Percentiles rank a stretch among this genome's conserved stretches.
phyloP scores from a whole-genome alignment of 1,284 basidiomycete species.

The Tilletia indica region DNA sequence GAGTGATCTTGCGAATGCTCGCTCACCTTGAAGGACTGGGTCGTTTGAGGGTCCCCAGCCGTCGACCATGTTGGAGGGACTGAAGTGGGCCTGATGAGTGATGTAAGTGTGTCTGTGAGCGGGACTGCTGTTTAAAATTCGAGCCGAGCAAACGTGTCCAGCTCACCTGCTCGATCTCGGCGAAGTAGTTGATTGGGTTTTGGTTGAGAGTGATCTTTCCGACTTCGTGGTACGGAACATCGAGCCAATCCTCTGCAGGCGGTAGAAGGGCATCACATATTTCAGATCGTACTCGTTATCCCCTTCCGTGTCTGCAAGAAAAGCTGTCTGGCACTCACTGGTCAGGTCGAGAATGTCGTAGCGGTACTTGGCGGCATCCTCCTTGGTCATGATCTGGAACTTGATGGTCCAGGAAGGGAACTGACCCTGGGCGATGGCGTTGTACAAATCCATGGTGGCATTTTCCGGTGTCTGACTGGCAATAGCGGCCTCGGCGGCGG shows the following conservation, averaged over 20 bases:
- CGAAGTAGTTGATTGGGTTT: slow-evolving; percentile 48
- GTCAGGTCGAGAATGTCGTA: slow-evolving; percentile 43
- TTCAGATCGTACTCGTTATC: not conserved
- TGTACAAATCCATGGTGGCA: slow-evolving; percentile 44
- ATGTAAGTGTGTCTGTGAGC: no score
- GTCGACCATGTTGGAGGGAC: slow-evolving; percentile 36
- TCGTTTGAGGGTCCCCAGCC: slow-evolving; percentile 47
- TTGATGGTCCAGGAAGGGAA: slow-evolving; percentile 51
- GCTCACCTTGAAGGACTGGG: slow-evolving; percentile 40
- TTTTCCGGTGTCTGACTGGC: slow-evolving; percentile 33
- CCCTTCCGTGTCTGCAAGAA: no score
- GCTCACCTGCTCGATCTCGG: slow-evolving; percentile 42
- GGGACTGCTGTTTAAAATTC: not conserved
- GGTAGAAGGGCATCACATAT: not conserved
- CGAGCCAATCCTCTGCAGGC: slow-evolving; percentile 2
- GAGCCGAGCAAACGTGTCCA: not conserved
- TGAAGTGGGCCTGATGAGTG: slow-evolving; percentile 28
- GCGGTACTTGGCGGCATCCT: slow-evolving; percentile 28
- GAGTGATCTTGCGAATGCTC: not conserved
- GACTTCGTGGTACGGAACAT: slow-evolving; percentile 40
- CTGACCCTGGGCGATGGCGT: slow-evolving; percentile 45
- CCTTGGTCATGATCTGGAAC: slow-evolving; percentile 40
- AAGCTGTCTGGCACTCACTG: not conserved
- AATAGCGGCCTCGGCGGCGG: slow-evolving; percentile 32
- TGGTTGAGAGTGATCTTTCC: slow-evolving; percentile 44